phyloP scores from a whole-genome alignment of 2,329 filamentous ascomycete genomes.

The Sclerotinia minor region DNA sequence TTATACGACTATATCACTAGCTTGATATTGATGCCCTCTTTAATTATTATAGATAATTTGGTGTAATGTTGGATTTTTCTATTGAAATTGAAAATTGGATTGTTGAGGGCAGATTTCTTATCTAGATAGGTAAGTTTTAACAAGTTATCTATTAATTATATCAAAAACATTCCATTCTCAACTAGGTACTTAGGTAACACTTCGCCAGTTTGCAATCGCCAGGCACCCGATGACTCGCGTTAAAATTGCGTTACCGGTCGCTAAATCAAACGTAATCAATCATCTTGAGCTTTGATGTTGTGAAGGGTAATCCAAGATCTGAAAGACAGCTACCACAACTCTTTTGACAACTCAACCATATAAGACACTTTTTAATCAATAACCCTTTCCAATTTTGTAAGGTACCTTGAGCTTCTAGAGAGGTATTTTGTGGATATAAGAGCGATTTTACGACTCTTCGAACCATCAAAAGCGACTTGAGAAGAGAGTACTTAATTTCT shows the following conservation, averaged over 20 bases:
- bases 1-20: too few species aligned
- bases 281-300: conserved; percentile 23
- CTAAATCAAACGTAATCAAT: conserved; percentile 21
- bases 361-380: conserved; percentile 10
- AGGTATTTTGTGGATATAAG: neutral
- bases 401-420: neutral
- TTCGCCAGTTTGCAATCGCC: conserved; percentile 16
- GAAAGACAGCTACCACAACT: conserved; percentile 22
- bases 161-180: too few species aligned
- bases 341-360: conserved; percentile 18
- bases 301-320: conserved; percentile 23
- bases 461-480: conserved; percentile 7
- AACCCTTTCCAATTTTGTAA: neutral
- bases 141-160: too few species aligned
- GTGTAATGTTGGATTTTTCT: too few species aligned
- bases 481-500: conserved; percentile 7
- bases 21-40: neutral
- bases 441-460: neutral
- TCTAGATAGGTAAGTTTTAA: too few species aligned
- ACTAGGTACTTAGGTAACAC: too few species aligned
- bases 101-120: too few species aligned
- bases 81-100: too few species aligned
- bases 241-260: conserved; percentile 10
- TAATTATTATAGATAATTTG: too few species aligned
- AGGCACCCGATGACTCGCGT: conserved; percentile 26